Conservation (phyloP, 2,329 filamentous ascomycete genomes). For the Aspergillus cejpii region DNA sequence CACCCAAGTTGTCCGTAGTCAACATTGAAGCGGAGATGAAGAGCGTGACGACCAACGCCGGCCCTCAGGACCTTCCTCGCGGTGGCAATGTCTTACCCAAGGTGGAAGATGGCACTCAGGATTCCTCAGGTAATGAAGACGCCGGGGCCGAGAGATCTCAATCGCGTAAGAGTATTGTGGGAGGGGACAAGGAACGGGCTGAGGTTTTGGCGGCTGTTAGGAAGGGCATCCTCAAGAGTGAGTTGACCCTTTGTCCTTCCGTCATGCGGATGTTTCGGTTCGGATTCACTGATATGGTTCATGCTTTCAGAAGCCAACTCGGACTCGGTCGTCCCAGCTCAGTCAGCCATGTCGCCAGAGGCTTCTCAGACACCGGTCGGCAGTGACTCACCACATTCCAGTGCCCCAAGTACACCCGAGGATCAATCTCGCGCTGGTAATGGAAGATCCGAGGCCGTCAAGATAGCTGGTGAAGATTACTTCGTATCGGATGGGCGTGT, state of each 20-base stretch:
- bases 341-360: conserved; percentile 59
- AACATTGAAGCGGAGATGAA: conserved; percentile 91
- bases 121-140: conserved; percentile 40
- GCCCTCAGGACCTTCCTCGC: conserved; percentile 57
- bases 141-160: conserved; percentile 43
- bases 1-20: conserved; percentile 88
- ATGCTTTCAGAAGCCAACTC: conserved; percentile 40
- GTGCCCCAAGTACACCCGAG: conserved; percentile 82
- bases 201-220: conserved; percentile 87
- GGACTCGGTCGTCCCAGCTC: conserved; percentile 62
- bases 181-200: conserved; percentile 80
- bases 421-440: conserved; percentile 57
- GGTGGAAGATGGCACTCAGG: conserved; percentile 73
- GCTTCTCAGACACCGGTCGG: conserved; percentile 54
- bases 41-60: conserved; percentile 65
- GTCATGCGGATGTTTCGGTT: neutral
- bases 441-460: conserved; percentile 61
- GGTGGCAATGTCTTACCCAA: conserved; percentile 77
- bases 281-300: conserved; percentile 3
- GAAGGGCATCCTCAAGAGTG: conserved; percentile 93
- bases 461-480: conserved; percentile 79
- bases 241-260: conserved; percentile 25
- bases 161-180: conserved; percentile 79
- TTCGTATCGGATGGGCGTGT: conserved; percentile 73
- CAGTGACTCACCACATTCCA: conserved; percentile 74